phyloP scores from a whole-genome alignment of 1,284 basidiomycete genomes.

The Trametes sp. region DNA sequence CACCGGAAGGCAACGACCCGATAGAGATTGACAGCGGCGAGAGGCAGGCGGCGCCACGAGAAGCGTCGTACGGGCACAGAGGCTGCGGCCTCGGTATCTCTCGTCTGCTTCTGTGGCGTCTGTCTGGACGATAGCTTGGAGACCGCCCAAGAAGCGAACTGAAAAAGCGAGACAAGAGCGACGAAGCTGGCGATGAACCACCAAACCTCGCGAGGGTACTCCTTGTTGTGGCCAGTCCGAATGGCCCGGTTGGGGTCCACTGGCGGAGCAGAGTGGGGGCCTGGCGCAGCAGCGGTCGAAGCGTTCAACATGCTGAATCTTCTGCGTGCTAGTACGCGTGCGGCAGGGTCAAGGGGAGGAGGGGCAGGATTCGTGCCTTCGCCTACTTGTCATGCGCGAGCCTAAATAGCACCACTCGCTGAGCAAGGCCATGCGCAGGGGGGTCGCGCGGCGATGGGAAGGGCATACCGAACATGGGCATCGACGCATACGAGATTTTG shows the following conservation, averaged over 20 bases:
- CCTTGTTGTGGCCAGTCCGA: slow-evolving; percentile 21
- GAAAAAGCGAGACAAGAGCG: slow-evolving; percentile 48
- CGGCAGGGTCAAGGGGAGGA: not conserved
- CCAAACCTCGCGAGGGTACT: slow-evolving; percentile 54
- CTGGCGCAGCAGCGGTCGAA: not conserved
- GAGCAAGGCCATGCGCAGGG: not conserved
- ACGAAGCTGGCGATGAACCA: slow-evolving; percentile 54
- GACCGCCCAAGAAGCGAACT: slow-evolving; percentile 40
- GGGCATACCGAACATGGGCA: not conserved
- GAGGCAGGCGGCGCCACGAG: slow-evolving; percentile 45
- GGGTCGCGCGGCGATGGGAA: slow-evolving; percentile 18
- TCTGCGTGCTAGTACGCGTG: not conserved
- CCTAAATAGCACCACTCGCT: slow-evolving; percentile 17
- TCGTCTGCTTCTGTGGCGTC: not conserved
- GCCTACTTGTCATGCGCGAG: not conserved
- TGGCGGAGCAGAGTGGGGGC: not conserved
- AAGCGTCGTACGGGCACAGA: slow-evolving; percentile 15
- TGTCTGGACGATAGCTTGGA: slow-evolving; percentile 30
- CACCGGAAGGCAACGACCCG: slow-evolving; percentile 59
- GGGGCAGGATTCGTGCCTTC: not conserved
- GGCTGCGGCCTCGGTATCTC: slow-evolving; percentile 37
- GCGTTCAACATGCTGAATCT: slow-evolving; percentile 9
- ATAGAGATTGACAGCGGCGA: slow-evolving; percentile 50
- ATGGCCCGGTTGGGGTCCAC: slow-evolving; percentile 25
- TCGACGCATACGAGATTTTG: slow-evolving; percentile 14